These are phyloP conservation scores for Infundibulicybe gibba DNA, from an alignment of 768 basidiomycete species.

Conservation along the genomic window DNA sequence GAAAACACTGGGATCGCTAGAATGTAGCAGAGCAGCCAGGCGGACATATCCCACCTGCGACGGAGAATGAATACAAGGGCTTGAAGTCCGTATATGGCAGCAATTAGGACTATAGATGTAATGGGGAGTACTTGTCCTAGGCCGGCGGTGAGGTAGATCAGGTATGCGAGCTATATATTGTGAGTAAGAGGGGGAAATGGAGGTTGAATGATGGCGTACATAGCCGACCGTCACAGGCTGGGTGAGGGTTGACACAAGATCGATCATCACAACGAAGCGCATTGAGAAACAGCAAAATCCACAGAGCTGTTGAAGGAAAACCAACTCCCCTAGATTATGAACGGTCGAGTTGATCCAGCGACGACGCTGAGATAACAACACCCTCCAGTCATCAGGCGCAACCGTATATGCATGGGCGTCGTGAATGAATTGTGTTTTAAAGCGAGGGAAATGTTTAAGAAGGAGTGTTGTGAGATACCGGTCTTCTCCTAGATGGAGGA, in stretches of 20 bases:
- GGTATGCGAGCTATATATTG: constrained; percentile 68
- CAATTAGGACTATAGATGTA: constrained; percentile 89
- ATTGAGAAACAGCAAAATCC: constrained; percentile 98
- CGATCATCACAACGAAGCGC: constrained; percentile 92
- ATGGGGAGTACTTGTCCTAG: constrained; percentile 67
- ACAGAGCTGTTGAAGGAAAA: constrained; percentile 81
- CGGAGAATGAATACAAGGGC: constrained; percentile 88
- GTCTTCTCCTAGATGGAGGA: constrained; percentile 94
- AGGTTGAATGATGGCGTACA: constrained; percentile 43
- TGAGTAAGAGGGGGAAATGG: constrained; percentile 9
- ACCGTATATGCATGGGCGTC: constrained; percentile 89
- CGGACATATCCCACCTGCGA: constrained; percentile 98
- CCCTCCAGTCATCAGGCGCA: constrained; percentile 85
- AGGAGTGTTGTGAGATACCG: constrained; percentile 90
- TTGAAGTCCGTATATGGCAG: constrained; percentile 91
- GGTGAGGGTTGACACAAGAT: constrained; percentile 81
- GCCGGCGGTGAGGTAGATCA: constrained; percentile 76
- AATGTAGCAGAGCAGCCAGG: constrained; percentile 97
- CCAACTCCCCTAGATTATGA: constrained; percentile 88
- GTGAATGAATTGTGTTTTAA: constrained; percentile 90
- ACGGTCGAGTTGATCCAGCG: constrained; percentile 98
- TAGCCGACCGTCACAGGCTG: constrained; percentile 88
- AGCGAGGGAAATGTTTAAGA: constrained; percentile 94
- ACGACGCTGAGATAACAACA: constrained; percentile 88
- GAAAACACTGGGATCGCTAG: constrained; percentile 91